Evolutionary conservation across 805 yeast species (phyloP).

Genomic region (Teunomyces stri): DNA sequence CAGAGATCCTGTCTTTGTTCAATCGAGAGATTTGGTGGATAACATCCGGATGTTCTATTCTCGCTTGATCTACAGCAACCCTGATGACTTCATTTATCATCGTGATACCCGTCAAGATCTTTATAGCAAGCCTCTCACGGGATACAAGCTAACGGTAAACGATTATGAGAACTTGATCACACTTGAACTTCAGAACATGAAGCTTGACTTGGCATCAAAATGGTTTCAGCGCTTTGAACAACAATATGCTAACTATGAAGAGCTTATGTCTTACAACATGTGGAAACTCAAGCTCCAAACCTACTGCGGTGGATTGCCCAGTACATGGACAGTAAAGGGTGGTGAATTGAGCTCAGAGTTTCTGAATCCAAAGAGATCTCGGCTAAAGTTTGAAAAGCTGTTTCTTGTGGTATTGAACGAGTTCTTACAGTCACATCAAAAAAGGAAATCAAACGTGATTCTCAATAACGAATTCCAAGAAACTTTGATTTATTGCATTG

Average conservation of each 20-base stretch:
- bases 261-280: slow-evolving; percentile 28
- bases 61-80: slow-evolving; percentile 19
- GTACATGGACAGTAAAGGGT: slow-evolving; percentile 27
- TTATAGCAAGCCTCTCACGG: slow-evolving; percentile 13
- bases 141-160: slow-evolving; percentile 14
- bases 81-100: slow-evolving; percentile 18
- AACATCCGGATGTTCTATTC: slow-evolving; percentile 25
- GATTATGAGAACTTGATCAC: slow-evolving; percentile 40
- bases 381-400: slow-evolving; percentile 15
- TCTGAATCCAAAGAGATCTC: slow-evolving; percentile 19
- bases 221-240: slow-evolving; percentile 37
- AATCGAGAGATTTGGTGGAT: slow-evolving; percentile 13
- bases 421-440: slow-evolving; percentile 13
- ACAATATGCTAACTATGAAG: slow-evolving; percentile 14
- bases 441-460: slow-evolving; percentile 5
- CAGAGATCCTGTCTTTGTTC: slow-evolving; percentile 7
- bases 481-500: slow-evolving; percentile 33
- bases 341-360: slow-evolving; percentile 14
- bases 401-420: slow-evolving; percentile 26
- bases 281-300: slow-evolving; percentile 36
- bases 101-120: slow-evolving; percentile 14
- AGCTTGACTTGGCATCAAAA: slow-evolving; percentile 37
- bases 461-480: slow-evolving; percentile 22
- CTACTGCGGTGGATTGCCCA: slow-evolving; percentile 31
- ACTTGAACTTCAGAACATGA: slow-evolving; percentile 34